Conservation (phyloP, 1,284 basidiomycete species). For the Xerocomus nothofagi region DNA sequence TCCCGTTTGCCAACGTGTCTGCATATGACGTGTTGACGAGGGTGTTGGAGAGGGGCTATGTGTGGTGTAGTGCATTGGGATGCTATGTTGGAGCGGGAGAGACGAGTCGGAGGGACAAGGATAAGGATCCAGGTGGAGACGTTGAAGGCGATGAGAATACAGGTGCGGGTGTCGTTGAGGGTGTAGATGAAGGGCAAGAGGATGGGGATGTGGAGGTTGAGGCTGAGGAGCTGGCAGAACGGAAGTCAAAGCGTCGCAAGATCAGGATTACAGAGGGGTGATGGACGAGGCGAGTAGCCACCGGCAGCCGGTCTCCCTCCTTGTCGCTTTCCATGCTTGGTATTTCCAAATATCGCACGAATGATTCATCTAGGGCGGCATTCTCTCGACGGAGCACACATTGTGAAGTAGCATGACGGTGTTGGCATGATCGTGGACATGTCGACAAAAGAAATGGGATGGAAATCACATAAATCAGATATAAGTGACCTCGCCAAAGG, state of each 20-base stretch:
- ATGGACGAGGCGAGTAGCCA: not conserved
- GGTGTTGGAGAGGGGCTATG: constrained; percentile 61
- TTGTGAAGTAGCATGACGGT: no score
- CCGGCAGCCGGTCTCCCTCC: no score
- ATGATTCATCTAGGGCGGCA: not conserved
- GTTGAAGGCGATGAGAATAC: not conserved
- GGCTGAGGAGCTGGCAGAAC: constrained; percentile 10
- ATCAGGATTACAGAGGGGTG: constrained; percentile 5
- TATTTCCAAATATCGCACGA: not conserved
- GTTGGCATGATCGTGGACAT: no score
- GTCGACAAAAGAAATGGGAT: not conserved
- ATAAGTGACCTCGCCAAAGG: constrained; percentile 4
- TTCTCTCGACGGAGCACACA: not conserved
- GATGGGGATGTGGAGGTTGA: not conserved
- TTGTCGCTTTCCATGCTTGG: not conserved
- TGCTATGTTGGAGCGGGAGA: constrained; percentile 45
- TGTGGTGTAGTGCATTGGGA: constrained; percentile 59
- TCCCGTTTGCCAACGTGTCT: constrained; percentile 70
- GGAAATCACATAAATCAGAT: not conserved
- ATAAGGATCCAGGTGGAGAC: not conserved
- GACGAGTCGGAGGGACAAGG: not conserved
- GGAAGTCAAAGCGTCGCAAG: constrained; percentile 15
- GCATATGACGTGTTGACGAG: constrained; percentile 64
- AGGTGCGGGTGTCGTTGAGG: not conserved
- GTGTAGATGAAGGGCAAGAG: not conserved